Base-by-base conservation (phyloP, 225 moss, liverwort and hornwort genomes). In the Pseudisothecium myosuroides region DNA sequence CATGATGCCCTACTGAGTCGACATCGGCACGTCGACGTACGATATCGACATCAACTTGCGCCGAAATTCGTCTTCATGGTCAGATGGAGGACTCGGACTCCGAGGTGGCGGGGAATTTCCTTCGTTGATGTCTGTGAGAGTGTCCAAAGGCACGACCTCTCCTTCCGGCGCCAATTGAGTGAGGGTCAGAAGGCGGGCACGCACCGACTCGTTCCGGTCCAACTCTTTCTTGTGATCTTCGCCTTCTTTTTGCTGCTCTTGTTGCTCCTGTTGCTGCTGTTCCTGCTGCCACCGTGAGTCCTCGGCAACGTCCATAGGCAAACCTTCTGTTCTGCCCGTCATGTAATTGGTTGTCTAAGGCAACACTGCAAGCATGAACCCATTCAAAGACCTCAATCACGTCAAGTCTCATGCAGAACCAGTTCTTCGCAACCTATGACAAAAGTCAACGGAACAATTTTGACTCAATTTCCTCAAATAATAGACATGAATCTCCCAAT, bases 41-140 rank as follows among this genome's bases (percentile, higher is more conserved):
- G 94, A 91, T 31, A 94, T 92, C 12, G 91, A 87, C 90, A 94
- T 89, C 87, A 94, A 73, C 90, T 91, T 94, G 87, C 94, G 94
- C 55, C 92, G 91, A 85, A 90, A 90, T 63, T 92, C 94, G 31
- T 89, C 92, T 39, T 94, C 94, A 50, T 45, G n/a, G 39, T 89
- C 93, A 24, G 76, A 32, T 72, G 75, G 83, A 24, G 69, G 69
- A 24, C 69, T 24, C 13, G 79, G 87, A 59, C 64, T 81, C 29
- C 1, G 83, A 83, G 83, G 27, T 24, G 88, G 63, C 32, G 74
- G 79, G 75, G 91, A 52, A 39, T 50, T 62, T 41, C 34, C 82
- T 64, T 87, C 54, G 32, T 17, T 60, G 23, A 37, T 18, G 54
- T 76, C 85, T 62, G 67, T 43, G 52, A 88, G 50, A 66, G 91